Percentiles rank a stretch among this genome's conserved stretches.
Evolutionary conservation across 2,329 filamentous ascomycete species (phyloP).

Genomic region (Diaporthe citrichinensis): DNA sequence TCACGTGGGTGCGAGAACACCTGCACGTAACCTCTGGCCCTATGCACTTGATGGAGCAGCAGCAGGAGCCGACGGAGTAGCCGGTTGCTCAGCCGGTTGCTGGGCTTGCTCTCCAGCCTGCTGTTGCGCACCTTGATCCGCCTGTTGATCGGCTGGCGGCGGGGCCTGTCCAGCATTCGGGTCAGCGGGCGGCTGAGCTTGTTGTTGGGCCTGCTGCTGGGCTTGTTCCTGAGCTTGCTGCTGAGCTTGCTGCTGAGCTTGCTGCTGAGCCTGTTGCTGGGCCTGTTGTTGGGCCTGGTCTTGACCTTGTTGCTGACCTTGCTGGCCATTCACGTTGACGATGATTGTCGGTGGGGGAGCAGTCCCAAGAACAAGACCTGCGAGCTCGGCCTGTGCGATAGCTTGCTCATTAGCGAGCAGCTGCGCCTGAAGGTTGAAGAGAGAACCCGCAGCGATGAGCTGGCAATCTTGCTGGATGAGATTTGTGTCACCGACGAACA

Average conservation of each 20-base stretch:
- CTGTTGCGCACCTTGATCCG: not conserved
- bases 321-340: constrained; percentile 22
- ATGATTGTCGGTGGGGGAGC: constrained; percentile 39
- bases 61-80: not conserved
- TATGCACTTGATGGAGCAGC: not conserved
- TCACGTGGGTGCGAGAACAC: not conserved
- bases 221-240: not conserved
- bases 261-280: not conserved
- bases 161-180: not conserved
- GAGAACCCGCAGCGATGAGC: constrained; percentile 47
- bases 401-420: constrained; percentile 48
- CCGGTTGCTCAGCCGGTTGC: not conserved
- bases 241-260: not conserved
- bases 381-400: constrained; percentile 48
- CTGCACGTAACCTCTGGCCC: not conserved
- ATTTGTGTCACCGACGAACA: constrained; percentile 53
- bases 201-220: not conserved
- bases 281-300: not conserved
- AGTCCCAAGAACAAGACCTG: constrained; percentile 45
- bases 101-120: not conserved
- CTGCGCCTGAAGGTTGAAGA: constrained; percentile 48
- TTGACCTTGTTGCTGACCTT: constrained; percentile 12
- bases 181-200: not conserved
- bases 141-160: not conserved
- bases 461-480: constrained; percentile 53